Percentiles rank a stretch among this genome's conserved stretches.
phyloP scores from a whole-genome alignment of 1,284 basidiomycete genomes.

The Microbotryum saponariae region DNA sequence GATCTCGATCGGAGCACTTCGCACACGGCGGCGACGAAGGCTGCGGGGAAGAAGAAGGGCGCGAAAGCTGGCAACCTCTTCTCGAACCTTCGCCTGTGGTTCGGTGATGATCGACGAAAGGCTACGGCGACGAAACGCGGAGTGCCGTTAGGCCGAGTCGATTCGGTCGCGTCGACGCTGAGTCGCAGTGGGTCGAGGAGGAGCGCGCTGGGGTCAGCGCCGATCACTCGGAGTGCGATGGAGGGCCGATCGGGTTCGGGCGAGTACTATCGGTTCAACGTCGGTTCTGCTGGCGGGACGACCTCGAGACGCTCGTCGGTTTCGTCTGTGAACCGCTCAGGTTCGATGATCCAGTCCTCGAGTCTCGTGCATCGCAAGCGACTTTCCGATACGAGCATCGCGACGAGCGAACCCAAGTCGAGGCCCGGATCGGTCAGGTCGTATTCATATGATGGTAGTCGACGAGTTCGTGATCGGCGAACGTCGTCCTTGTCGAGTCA shows the following conservation, averaged over 20 bases:
- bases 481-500: too few species aligned
- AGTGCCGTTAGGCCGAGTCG: slow-evolving; percentile 25
- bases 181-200: not conserved
- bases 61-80: slow-evolving; percentile 40
- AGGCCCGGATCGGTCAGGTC: too few species aligned
- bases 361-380: too few species aligned
- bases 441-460: too few species aligned
- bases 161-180: slow-evolving; percentile 14
- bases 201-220: not conserved
- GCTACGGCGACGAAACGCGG: slow-evolving; percentile 37
- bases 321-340: not conserved
- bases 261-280: slow-evolving; percentile 22
- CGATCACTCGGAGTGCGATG: not conserved
- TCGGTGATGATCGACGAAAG: slow-evolving; percentile 45
- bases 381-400: too few species aligned
- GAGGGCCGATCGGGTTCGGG: slow-evolving; percentile 3
- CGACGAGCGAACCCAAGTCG: too few species aligned
- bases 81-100: slow-evolving; percentile 45
- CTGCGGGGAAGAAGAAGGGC: slow-evolving; percentile 34
- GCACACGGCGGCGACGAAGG: slow-evolving; percentile 27
- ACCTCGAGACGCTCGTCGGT: slow-evolving; percentile 32
- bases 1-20: slow-evolving; percentile 7
- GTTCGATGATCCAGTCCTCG: too few species aligned
- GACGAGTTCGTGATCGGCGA: too few species aligned
- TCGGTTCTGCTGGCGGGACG: slow-evolving; percentile 26